Conservation (phyloP, 768 basidiomycete species). For the Mycena venus region DNA sequence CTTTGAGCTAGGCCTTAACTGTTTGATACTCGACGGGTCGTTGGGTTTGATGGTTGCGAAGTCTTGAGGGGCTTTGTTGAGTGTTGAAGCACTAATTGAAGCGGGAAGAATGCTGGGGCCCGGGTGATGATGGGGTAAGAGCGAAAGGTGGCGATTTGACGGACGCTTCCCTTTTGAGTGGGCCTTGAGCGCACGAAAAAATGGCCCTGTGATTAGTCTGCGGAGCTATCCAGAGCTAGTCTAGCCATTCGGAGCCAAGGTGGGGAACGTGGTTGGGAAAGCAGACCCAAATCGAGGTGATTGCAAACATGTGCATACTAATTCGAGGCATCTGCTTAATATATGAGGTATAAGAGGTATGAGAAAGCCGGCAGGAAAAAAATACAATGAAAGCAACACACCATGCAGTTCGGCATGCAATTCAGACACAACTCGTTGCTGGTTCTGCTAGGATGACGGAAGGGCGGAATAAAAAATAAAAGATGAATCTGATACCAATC, state of each 20-base stretch:
- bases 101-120: not conserved
- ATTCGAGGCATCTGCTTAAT: no score
- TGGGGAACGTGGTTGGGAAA: no score
- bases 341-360: no score
- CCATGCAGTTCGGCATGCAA: no score
- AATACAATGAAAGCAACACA: no score
- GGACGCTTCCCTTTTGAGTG: not conserved
- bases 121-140: not conserved
- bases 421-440: no score
- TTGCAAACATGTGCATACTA: no score
- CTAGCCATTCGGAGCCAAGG: not conserved
- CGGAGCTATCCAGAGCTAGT: not conserved
- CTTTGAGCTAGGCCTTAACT: not conserved
- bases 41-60: not conserved
- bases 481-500: no score
- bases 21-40: not conserved
- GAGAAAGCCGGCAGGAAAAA: no score
- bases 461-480: no score
- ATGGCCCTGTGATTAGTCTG: not conserved
- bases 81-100: not conserved
- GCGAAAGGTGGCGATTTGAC: not conserved
- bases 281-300: no score
- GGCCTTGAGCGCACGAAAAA: not conserved
- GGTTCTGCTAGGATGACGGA: no score
- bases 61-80: not conserved